phyloP scores from a whole-genome alignment of 805 yeast species.

The Candida adriatica region DNA sequence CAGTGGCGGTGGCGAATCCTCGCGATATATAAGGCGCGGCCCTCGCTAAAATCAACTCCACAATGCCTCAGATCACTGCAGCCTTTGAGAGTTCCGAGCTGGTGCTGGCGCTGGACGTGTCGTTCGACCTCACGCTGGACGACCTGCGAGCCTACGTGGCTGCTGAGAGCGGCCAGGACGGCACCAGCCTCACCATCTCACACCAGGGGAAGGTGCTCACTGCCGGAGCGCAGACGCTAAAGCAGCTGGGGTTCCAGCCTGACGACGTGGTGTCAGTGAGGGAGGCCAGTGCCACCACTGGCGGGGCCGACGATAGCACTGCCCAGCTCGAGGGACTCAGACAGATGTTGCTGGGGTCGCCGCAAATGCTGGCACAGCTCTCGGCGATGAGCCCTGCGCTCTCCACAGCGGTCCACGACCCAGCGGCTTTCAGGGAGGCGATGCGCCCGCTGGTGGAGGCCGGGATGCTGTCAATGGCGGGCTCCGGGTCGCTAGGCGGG shows the following conservation, averaged over 20 bases:
- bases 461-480: background rate
- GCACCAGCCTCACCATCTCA: conserved; percentile 40
- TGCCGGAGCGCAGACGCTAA: conserved; percentile 31
- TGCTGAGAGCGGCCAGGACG: conserved; percentile 21
- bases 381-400: too few species aligned
- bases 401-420: background rate
- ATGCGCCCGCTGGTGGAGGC: background rate
- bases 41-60: background rate
- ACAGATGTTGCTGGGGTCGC: background rate
- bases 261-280: conserved; percentile 42
- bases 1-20: background rate
- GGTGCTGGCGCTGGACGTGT: conserved; percentile 45
- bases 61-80: conserved; percentile 17
- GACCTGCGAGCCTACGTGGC: conserved; percentile 72
- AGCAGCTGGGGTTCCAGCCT: conserved; percentile 41
- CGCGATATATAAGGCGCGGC: background rate
- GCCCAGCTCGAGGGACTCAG: conserved; percentile 40
- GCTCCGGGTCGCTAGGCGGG: background rate
- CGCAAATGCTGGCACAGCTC: too few species aligned
- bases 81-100: conserved; percentile 13
- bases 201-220: conserved; percentile 38
- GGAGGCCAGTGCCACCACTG: background rate
- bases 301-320: conserved; percentile 1
- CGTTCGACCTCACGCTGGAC: conserved; percentile 51
- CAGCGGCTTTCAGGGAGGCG: background rate